phyloP scores from a whole-genome alignment of 106 monocot genomes.

The Platanthera guangdongensis region DNA sequence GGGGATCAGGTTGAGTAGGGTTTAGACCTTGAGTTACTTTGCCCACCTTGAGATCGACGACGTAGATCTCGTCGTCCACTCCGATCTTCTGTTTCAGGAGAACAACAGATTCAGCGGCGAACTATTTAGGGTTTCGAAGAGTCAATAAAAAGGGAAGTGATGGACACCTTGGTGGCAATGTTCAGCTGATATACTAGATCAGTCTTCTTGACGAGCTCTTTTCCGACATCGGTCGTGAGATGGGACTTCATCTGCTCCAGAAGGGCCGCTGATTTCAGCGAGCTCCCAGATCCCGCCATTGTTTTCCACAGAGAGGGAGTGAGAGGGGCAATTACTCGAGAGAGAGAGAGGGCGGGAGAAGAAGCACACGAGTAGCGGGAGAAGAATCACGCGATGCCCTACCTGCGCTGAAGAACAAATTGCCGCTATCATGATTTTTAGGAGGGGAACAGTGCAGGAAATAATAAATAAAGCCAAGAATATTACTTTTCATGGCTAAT shows the following conservation, averaged over 20 bases:
- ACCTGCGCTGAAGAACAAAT: no score
- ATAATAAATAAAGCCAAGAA: no score
- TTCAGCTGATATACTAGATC: constrained; percentile 89
- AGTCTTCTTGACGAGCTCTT: constrained; percentile 52
- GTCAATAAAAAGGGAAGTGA: neutral
- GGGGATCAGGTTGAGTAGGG: no score
- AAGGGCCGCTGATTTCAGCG: constrained; percentile 62
- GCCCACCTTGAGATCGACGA: constrained; percentile 90
- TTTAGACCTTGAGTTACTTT: no score
- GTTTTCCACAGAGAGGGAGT: neutral
- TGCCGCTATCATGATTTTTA: no score
- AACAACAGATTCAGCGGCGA: neutral
- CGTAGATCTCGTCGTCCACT: constrained; percentile 82
- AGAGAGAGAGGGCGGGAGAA: no score
- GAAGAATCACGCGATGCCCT: no score
- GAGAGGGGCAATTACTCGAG: neutral
- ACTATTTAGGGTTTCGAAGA: constrained; percentile 6
- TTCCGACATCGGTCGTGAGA: constrained; percentile 70
- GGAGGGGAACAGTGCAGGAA: no score
- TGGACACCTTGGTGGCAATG: constrained; percentile 33
- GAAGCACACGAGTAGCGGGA: no score
- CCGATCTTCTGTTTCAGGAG: constrained; percentile 66
- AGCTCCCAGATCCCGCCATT: constrained; percentile 23
- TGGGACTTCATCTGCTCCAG: constrained; percentile 81
- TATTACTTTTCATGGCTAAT: no score